Evolutionary conservation across 345 rosid genomes (phyloP), one percentile per base, ranked within the genome.

Genomic region (Eucalyptus sp.): DNA sequence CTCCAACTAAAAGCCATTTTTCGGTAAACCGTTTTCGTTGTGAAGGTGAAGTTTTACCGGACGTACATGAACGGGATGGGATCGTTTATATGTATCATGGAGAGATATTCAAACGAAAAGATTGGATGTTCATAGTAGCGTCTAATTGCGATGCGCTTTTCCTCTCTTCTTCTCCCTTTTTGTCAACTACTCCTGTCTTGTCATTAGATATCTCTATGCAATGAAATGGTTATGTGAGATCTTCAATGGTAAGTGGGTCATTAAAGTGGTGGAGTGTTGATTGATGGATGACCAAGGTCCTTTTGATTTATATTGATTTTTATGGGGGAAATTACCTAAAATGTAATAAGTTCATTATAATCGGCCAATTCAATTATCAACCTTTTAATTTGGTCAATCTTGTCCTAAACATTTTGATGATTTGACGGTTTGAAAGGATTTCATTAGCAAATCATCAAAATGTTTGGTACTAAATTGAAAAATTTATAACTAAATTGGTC

Each of bases 311-410:
- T n/a, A 64, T n/a, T 4, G 9, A n/a, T 16, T 64, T 64, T n/a
- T 7, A n/a, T 14, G 18, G 3, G 3, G 18, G 15, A 64, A 64
- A n/a, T n/a, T 64, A 64, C 33, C 37, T 15, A n/a, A n/a, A 64
- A 16, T n/a, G 10, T 64, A 2, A 10, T 11, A 3, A 24, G 10
- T 5, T 24, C 25, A 24, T 64, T n/a, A 29, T n/a, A 64, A 9
- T 5, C 5, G 0, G 4, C 1, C 37, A n/a, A 64, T 64, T n/a
- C 20, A 4, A 64, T n/a, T 1, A 14, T 64, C 7, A n/a, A 64
- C 2, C 14, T 64, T 64, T 62, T 2, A 62, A 13, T 62, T 62
- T 29, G 5, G 2, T 0, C 1, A 6, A 29, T 29, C 7, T 62
- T 1, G 2, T 29, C 17, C 17, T 29, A 13, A 29, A 62, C 7